These are phyloP conservation scores for Craspedostauros australis DNA, from an alignment of 108 stramenopile genomes.

Conservation along the genomic window DNA sequence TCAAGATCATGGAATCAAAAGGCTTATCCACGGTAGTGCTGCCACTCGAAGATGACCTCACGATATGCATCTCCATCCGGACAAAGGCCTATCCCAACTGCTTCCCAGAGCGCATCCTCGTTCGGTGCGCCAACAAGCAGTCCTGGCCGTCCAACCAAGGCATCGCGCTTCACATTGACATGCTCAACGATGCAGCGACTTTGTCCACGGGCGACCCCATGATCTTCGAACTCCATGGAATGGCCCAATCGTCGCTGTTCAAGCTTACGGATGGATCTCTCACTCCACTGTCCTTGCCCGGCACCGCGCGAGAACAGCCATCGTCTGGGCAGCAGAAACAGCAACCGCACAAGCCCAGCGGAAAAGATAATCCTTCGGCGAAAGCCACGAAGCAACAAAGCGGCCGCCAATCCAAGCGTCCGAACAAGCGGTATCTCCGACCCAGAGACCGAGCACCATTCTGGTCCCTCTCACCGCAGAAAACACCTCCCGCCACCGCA, in stretches of 20 bases:
- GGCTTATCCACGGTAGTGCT: too few relatives aligned
- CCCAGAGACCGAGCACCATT: constrained; percentile 49
- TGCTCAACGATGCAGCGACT: constrained; percentile 27
- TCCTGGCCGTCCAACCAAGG: neutral
- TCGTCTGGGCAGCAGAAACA: constrained; percentile 8
- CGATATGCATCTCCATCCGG: too few relatives aligned
- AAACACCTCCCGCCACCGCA: constrained; percentile 55
- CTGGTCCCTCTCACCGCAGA: constrained; percentile 50
- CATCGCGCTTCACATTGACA: constrained; percentile 32
- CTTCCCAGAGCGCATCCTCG: too few relatives aligned
- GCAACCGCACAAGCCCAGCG: neutral
- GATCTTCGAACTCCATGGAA: constrained; percentile 63
- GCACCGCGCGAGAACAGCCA: neutral
- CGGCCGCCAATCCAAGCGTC: too few relatives aligned
- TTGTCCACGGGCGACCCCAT: constrained; percentile 39
- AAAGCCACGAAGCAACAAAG: too few relatives aligned
- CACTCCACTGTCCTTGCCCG: neutral
- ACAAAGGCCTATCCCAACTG: too few relatives aligned
- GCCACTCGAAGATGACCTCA: too few relatives aligned
- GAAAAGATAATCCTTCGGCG: too few relatives aligned
- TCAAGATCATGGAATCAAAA: too few relatives aligned
- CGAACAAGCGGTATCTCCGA: constrained; percentile 1
- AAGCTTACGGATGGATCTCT: constrained; percentile 22
- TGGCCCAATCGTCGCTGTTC: constrained; percentile 40
- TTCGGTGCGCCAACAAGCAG: neutral